Base-by-base conservation (phyloP, 2,329 filamentous ascomycete genomes). In the Ophiocordyceps camponoti-saundersi region DNA sequence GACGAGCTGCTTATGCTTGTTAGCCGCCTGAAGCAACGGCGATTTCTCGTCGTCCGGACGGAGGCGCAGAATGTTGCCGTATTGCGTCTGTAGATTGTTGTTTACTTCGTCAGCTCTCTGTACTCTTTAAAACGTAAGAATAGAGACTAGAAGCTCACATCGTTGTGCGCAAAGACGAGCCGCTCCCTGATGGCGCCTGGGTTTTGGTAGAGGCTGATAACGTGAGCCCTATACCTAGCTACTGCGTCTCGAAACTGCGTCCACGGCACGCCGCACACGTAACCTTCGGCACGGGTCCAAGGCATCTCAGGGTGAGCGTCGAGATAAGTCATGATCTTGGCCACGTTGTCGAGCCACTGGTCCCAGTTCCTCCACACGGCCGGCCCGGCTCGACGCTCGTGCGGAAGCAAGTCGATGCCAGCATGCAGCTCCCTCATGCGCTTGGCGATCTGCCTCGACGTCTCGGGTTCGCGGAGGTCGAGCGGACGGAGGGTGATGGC, bases 371-470 rank as follows among this genome's bases (percentile, higher is more conserved):
- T 80, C 77, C 87, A 94, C 12, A 95, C 82, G 47, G 80, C 82
- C 0, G 92, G 84, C 0, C 92, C 92, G 20, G 73, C 79, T 34
- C 84, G 75, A 45, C 80, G 75, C 63, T 98, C 92, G 34, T 80
- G 71, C 1, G 82, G 75, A 0, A 95, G 72, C 20, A 98, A 69
- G 26, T 95, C 88, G 51, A 98, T 82, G 0, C 92, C 92, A 46
- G 95, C 85, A 57, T 98, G 92, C 34, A 98, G 72, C 63, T 98
- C 92, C 51, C 89, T 77, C 87, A 98, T 95, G 45, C 92, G 85
- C 70, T 96, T 96, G 13, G 92, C 90, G 58, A 98, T 98, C 59
- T 95, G 85, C 57, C 77, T 84, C 32, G 85, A 93, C 0, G 86
- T 95, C 45, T 87, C 85, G 0, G 85, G 77, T 30, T 85, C 77